Percentiles rank a stretch among this genome's conserved stretches.
phyloP scores from a whole-genome alignment of 2,329 filamentous ascomycete species.

The Aaosphaeria arxii region DNA sequence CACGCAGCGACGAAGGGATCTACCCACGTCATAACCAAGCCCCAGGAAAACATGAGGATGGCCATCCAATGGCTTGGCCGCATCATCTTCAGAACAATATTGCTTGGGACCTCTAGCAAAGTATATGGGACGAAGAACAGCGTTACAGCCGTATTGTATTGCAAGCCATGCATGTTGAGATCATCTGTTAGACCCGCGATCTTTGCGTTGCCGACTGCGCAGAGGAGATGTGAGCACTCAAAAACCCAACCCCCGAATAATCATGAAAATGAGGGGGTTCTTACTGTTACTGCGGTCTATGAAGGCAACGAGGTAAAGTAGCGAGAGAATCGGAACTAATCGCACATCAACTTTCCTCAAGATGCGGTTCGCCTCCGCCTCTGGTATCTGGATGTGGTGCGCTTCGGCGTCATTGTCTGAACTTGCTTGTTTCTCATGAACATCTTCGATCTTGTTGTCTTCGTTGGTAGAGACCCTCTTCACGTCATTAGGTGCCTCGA shows the following conservation, averaged over 20 bases:
- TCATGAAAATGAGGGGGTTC: neutral
- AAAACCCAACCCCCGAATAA: neutral
- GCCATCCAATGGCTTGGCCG: conserved; percentile 41
- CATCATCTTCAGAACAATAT: conserved; percentile 42
- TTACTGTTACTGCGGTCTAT: conserved; percentile 7
- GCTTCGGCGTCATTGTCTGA: conserved; percentile 1
- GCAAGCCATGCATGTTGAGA: conserved; percentile 32
- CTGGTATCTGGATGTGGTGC: neutral
- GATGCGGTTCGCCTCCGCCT: conserved; percentile 7
- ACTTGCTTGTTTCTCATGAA: conserved; percentile 1
- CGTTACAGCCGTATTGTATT: conserved; percentile 40
- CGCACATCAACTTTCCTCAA: conserved; percentile 11
- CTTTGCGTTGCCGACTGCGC: conserved; percentile 37
- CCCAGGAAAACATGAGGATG: conserved; percentile 38
- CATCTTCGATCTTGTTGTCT: conserved; percentile 1
- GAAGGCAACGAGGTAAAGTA: conserved; percentile 11
- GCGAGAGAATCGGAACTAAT: conserved; percentile 3
- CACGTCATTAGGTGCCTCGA: too few relatives aligned
- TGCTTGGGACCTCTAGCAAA: conserved; percentile 34
- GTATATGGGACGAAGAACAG: conserved; percentile 41
- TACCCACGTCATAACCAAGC: conserved; percentile 42
- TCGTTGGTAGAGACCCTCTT: neutral
- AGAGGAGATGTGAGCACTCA: neutral
- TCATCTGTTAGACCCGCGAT: conserved; percentile 40
- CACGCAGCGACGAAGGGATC: neutral